Percentiles rank a stretch among this genome's conserved stretches.
phyloP scores from a whole-genome alignment of 352 stramenopile species.

The Pythium plurisporium region DNA sequence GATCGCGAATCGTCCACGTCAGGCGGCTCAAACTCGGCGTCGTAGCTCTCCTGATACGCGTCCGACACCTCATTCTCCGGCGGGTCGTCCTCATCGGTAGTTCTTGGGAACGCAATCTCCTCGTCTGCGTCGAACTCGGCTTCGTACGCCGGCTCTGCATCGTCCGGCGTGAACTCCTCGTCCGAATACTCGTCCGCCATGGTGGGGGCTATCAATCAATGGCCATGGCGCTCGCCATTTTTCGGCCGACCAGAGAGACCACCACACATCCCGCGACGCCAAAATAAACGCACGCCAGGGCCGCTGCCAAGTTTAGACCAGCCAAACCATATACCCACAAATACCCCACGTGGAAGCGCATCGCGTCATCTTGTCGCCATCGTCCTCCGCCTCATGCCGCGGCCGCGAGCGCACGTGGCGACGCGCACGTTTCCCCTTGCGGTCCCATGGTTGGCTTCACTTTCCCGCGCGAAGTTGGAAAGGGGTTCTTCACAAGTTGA shows the following conservation, averaged over 20 bases:
- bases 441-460: too few relatives aligned
- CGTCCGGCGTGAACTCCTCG: slow-evolving; percentile 40
- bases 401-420: background rate
- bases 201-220: background rate
- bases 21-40: slow-evolving; percentile 7
- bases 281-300: too few relatives aligned
- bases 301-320: background rate
- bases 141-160: slow-evolving; percentile 23
- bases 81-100: background rate
- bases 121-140: slow-evolving; percentile 23
- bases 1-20: background rate
- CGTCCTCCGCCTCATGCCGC: background rate
- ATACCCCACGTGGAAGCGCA: background rate
- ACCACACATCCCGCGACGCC: too few relatives aligned
- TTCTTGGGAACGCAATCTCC: background rate
- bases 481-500: too few relatives aligned
- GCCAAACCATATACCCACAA: background rate
- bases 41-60: slow-evolving; percentile 13
- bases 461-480: too few relatives aligned
- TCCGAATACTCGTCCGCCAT: slow-evolving; percentile 50
- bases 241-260: too few relatives aligned
- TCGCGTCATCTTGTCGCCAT: background rate
- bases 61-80: background rate
- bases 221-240: too few relatives aligned
- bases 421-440: background rate